Base-by-base conservation (phyloP, 495 filamentous ascomycete species). In the Podospora comata region DNA sequence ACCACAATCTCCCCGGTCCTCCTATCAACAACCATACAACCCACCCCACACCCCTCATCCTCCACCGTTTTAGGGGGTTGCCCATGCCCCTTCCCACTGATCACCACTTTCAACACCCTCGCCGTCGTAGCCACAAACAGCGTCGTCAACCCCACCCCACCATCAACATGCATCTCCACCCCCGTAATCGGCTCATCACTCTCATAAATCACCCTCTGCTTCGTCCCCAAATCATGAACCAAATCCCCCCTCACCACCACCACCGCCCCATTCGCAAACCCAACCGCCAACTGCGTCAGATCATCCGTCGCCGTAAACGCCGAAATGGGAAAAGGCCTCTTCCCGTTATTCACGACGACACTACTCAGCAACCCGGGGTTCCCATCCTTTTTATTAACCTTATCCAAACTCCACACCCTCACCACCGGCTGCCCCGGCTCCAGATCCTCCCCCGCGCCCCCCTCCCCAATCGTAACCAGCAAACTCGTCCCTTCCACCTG, bases 381-480 rank as follows among this genome's bases (percentile, higher is more conserved):
- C 2, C 93, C 93, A 13, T 90, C 96, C 84, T 97, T 98, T 85
- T 92, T 97, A 72, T 97, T 94, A 4, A 89, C 85, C 78, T 93
- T 96, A 76, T 99, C 94, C 69, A 99, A 81, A 30, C 92, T 94
- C 95, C 95, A 99, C 23, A 97, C 94, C 75, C 97, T 98, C 61
- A 99, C 77, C 5, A 93, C 83, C 0, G 95, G 94, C 69, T 97
- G 92, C 72, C 65, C 67, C 20, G 30, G 64, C 34, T 67, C 67
- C 18, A 95, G 79, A 74, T 97, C 93, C 76, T 97, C 95, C 74
- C 82, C 65, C 78, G 67, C 60, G 6, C 20, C 60, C 15, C 23
- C 32, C 48, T 19, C 26, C 61, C 92, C 86, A 54, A 98, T 85
- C 0, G 96, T 97, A 4, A 97, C 88, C 19, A 99, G 84, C 67